phyloP scores from a whole-genome alignment of 495 filamentous ascomycete species.

The Choiromyces venosus region DNA sequence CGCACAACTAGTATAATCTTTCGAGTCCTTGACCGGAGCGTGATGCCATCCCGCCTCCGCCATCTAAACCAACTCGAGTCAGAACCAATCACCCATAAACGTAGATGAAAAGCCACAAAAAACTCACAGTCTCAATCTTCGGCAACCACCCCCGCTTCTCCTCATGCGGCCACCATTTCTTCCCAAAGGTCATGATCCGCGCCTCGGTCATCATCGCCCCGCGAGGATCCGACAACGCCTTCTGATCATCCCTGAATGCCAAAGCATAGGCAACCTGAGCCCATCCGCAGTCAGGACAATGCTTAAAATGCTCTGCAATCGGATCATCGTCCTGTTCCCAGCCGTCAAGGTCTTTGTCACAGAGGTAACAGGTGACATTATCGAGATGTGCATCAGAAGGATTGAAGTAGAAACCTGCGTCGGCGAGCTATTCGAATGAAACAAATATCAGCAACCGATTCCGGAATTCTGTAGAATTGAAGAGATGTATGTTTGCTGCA shows the following conservation, averaged over 20 bases:
- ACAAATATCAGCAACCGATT: slow-evolving; percentile 2
- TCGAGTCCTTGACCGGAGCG: slow-evolving; percentile 69
- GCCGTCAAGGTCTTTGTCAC: slow-evolving; percentile 69
- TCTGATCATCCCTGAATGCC: slow-evolving; percentile 57
- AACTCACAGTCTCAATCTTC: slow-evolving; percentile 72
- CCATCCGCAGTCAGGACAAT: slow-evolving; percentile 78
- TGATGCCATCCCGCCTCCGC: slow-evolving; percentile 90
- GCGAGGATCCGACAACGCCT: slow-evolving; percentile 64
- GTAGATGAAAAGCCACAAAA: not conserved
- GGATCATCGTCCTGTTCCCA: slow-evolving; percentile 85
- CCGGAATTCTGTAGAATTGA: not conserved
- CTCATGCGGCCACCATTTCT: slow-evolving; percentile 80
- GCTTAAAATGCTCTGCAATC: slow-evolving; percentile 73
- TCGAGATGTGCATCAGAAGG: slow-evolving; percentile 68
- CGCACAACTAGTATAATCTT: slow-evolving; percentile 78
- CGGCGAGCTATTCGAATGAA: slow-evolving; percentile 64
- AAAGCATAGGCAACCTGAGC: slow-evolving; percentile 72
- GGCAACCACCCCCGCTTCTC: slow-evolving; percentile 80
- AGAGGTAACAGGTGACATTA: slow-evolving; percentile 85
- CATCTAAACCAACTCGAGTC: slow-evolving; percentile 54
- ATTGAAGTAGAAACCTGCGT: slow-evolving; percentile 83
- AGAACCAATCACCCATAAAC: slow-evolving; percentile 1
- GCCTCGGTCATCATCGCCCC: slow-evolving; percentile 65
- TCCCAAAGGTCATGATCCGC: slow-evolving; percentile 70
- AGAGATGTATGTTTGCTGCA: not conserved